These are phyloP conservation scores for Arthrinium puccinioides DNA, from an alignment of 2,329 filamentous ascomycete genomes.

Conservation along the genomic window DNA sequence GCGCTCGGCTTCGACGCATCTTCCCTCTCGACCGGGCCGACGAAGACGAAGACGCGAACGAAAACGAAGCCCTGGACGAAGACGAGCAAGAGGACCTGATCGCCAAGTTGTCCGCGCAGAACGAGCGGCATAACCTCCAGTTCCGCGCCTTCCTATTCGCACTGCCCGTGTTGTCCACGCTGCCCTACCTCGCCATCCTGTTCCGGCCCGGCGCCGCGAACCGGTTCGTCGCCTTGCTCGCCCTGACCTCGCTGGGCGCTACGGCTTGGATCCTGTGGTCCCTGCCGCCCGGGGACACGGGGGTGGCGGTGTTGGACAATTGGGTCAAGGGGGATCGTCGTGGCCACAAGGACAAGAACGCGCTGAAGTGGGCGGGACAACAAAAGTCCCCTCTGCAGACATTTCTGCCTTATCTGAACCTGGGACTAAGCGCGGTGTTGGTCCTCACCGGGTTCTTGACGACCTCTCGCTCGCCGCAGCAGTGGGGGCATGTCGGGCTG, in stretches of 20 bases:
- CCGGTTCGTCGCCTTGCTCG: conserved; percentile 43
- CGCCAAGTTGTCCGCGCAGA: conserved; percentile 41
- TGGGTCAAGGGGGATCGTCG: conserved; percentile 3
- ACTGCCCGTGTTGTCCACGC: conserved; percentile 48
- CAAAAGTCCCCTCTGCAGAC: conserved; percentile 41
- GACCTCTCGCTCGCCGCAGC: conserved; percentile 13
- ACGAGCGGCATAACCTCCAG: conserved; percentile 49
- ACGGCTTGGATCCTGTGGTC: conserved; percentile 55
- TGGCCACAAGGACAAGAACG: not conserved
- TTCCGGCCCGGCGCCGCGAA: conserved; percentile 22
- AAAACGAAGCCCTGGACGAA: conserved; percentile 36
- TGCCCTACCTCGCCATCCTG: conserved; percentile 48
- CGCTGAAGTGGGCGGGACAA: not conserved
- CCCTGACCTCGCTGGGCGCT: conserved; percentile 54
- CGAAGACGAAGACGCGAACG: conserved; percentile 39
- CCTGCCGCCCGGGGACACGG: conserved; percentile 47
- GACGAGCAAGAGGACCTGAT: conserved; percentile 62
- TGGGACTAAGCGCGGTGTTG: conserved; percentile 46
- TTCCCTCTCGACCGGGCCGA: conserved; percentile 67
- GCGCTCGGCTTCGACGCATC: conserved; percentile 63
- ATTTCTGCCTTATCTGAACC: conserved; percentile 55
- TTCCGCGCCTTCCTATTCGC: conserved; percentile 51
- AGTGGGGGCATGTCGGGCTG: conserved; percentile 32
- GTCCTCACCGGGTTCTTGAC: conserved; percentile 33
- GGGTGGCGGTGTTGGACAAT: conserved; percentile 27